Percentiles rank a stretch among this genome's conserved stretches.
Conservation (phyloP, 2,329 filamentous ascomycete genomes). For the Drechmeria coniospora region DNA sequence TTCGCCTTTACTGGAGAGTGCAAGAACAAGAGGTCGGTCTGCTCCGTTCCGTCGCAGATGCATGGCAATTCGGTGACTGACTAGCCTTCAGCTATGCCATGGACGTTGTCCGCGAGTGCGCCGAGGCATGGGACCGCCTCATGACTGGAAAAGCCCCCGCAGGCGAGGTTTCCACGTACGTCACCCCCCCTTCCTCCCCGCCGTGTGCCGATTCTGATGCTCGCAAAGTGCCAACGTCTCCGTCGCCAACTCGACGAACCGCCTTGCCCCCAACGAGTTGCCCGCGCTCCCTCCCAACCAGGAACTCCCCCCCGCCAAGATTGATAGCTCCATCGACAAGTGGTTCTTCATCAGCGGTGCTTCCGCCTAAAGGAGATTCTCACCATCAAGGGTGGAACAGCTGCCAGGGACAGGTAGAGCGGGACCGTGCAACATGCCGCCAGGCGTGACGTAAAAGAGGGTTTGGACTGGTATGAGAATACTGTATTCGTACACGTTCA, state of each 20-base stretch:
- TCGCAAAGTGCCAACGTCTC: conserved; percentile 61
- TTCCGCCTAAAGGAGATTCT: conserved; percentile 43
- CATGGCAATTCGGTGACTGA: conserved; percentile 1
- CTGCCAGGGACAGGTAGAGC: conserved; percentile 5
- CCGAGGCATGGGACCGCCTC: conserved; percentile 92
- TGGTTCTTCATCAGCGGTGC: conserved; percentile 99
- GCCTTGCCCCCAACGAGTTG: conserved; percentile 53
- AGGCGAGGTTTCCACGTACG: conserved; percentile 71
- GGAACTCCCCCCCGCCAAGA: conserved; percentile 71
- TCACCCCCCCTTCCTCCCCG: conserved; percentile 9
- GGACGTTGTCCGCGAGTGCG: conserved; percentile 90
- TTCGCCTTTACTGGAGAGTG: conserved; percentile 99
- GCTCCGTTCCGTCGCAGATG: background rate
- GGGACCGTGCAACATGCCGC: conserved; percentile 1
- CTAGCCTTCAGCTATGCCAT: conserved; percentile 57
- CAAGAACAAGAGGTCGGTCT: conserved; percentile 89
- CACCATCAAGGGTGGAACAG: background rate
- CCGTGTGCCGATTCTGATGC: conserved; percentile 12
- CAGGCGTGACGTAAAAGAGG: conserved; percentile 15
- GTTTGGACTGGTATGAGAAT: conserved; percentile 3
- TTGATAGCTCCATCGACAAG: conserved; percentile 96
- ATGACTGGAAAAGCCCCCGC: conserved; percentile 75
- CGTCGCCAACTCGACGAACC: conserved; percentile 57
- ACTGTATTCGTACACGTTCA: conserved; percentile 4
- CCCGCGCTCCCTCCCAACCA: conserved; percentile 65